Evolutionary conservation across 2,329 filamentous ascomycete species (phyloP), one percentile per base, ranked within the genome.

Genomic region (Fusarium sp.): DNA sequence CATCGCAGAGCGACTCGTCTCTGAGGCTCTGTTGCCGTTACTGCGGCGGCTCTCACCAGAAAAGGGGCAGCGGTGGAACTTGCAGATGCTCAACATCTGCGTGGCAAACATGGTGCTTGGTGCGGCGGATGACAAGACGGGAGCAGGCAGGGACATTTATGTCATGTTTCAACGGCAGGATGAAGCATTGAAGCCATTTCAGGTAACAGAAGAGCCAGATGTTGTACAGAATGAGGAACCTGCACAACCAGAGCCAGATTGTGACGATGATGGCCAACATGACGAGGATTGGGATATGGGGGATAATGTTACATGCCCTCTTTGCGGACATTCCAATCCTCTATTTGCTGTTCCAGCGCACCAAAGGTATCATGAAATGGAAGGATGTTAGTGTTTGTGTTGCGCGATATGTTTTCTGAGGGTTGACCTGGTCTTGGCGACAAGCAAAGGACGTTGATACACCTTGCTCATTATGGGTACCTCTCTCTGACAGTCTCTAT

Each of bases 31-130:
- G 15, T 66, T 93, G 4, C 85, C 86, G 0, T 84, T 96, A 72
- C 92, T 97, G 70, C 85, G 87, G 13, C 88, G 86, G 59, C 79
- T 97, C 11, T 89, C 94, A 63, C 82, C 87, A 0, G 87, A 90
- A 58, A 84, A 82, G 60, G 78, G 81, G 8, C 84, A 82, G 57
- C 79, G 81, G 9, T 96, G 91, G 90, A 91, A 94, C 65, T 75
- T 97, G 15, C 91, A 90, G 63, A 78, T 98, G 47, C 80, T 98
- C 56, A 98, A 97, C 64, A 79, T 98, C 19, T 93, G 92, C 41
- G 93, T 91, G 8, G 90, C 91, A 13, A 96, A 97, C 71, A 94
- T 98, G 88, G 82, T 82, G 2, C 79, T 83, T 36, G 80, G 78
- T 14, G 85, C 84, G 5, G 78, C 78, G 13, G 80, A 83, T 33